Conservation (phyloP, 805 yeast species). For the Candida mattraensis region DNA sequence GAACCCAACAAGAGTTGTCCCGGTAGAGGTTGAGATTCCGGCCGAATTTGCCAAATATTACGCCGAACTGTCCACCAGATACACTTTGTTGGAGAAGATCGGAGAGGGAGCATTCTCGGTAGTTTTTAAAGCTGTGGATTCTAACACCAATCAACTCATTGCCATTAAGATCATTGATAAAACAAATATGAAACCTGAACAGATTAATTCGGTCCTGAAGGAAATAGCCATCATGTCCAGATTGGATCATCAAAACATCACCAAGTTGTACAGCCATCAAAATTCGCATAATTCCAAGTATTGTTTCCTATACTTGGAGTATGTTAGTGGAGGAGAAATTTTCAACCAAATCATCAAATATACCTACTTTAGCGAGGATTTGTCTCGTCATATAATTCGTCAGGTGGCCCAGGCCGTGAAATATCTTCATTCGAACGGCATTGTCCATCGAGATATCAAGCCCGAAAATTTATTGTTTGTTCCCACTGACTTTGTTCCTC, state of each 20-base stretch:
- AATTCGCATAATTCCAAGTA: constrained; percentile 46
- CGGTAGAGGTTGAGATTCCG: constrained; percentile 11
- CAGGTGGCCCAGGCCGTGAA: constrained; percentile 73
- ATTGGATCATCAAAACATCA: constrained; percentile 59
- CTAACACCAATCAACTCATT: constrained; percentile 41
- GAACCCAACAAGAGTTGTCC: constrained; percentile 1
- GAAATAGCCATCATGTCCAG: constrained; percentile 75
- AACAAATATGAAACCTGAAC: constrained; percentile 48
- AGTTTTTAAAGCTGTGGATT: constrained; percentile 71
- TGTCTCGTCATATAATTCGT: constrained; percentile 67
- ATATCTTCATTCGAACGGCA: constrained; percentile 69
- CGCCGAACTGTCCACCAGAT: constrained; percentile 29
- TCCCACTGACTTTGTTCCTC: constrained; percentile 48
- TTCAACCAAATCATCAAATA: constrained; percentile 76
- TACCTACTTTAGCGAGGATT: constrained; percentile 73
- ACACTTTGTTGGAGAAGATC: constrained; percentile 35
- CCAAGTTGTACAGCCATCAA: constrained; percentile 51
- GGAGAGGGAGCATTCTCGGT: constrained; percentile 92
- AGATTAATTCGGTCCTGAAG: constrained; percentile 58
- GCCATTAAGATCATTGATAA: constrained; percentile 81
- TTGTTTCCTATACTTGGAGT: constrained; percentile 67
- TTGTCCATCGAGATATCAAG: constrained; percentile 79
- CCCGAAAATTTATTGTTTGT: constrained; percentile 75
- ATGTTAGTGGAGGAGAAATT: constrained; percentile 75
- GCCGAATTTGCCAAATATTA: constrained; percentile 24